phyloP scores from a whole-genome alignment of 2,329 filamentous ascomycete genomes.

The Ramularia endophylla region DNA sequence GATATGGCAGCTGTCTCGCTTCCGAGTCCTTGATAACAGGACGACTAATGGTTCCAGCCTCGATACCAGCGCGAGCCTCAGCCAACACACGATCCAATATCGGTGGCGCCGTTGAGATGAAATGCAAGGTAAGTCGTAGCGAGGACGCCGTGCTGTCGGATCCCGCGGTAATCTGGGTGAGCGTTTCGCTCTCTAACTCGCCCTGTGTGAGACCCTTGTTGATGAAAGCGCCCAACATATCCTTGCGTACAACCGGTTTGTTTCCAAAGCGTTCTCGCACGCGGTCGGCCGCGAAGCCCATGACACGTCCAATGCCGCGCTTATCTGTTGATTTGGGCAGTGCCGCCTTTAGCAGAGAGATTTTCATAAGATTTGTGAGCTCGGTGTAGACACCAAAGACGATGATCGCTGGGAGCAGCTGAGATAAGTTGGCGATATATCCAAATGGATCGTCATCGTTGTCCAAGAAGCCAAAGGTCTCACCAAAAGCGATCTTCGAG shows the following conservation, averaged over 20 bases:
- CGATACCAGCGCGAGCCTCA: constrained; percentile 41
- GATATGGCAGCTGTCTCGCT: constrained; percentile 38
- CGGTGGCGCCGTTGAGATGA: constrained; percentile 46
- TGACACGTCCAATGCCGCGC: constrained; percentile 34
- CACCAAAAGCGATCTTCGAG: constrained; percentile 36
- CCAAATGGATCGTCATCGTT: constrained; percentile 44
- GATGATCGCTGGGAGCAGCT: constrained; percentile 41
- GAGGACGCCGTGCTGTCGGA: constrained; percentile 54
- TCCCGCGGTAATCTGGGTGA: constrained; percentile 48
- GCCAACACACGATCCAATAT: constrained; percentile 42
- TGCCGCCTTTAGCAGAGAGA: constrained; percentile 37
- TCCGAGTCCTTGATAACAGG: constrained; percentile 47
- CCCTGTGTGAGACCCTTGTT: constrained; percentile 38
- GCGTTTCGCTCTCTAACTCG: constrained; percentile 39
- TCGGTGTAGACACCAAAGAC: constrained; percentile 40
- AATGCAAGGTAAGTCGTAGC: constrained; percentile 49
- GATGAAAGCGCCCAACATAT: constrained; percentile 52
- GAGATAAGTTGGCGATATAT: constrained; percentile 42
- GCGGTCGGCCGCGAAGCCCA: constrained; percentile 42
- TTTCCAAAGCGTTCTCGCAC: constrained; percentile 43
- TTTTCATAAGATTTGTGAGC: constrained; percentile 37
- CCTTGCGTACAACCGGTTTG: constrained; percentile 39
- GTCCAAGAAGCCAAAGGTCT: constrained; percentile 46
- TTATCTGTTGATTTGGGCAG: constrained; percentile 45
- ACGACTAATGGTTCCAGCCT: constrained; percentile 33